A percentile compares a stretch with the other conserved stretches of the same genome.
phyloP scores from a whole-genome alignment of 179 eudicot species.

The Heliamphora pulchella region DNA sequence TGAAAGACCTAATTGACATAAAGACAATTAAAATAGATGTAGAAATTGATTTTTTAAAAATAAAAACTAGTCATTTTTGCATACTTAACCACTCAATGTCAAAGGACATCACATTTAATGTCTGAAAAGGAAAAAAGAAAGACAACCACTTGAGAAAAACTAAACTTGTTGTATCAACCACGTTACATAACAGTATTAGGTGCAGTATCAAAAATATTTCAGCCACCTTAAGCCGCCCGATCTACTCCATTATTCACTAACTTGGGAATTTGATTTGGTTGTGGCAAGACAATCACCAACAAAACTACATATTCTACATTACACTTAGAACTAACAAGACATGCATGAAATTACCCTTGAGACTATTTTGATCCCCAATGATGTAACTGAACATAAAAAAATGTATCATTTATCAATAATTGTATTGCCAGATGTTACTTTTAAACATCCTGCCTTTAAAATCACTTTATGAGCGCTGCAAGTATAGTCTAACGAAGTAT shows the following conservation, averaged over 20 bases:
- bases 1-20: neutral
- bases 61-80: neutral
- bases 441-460: constrained; percentile 1
- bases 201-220: neutral
- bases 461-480: neutral
- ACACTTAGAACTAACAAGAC: neutral
- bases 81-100: neutral
- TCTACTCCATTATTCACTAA: neutral
- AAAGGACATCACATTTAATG: neutral
- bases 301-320: neutral
- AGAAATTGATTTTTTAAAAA: neutral
- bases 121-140: neutral
- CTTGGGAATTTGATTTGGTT: neutral
- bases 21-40: neutral
- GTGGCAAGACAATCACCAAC: neutral
- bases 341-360: neutral
- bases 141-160: neutral
- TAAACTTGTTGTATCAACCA: neutral
- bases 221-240: neutral
- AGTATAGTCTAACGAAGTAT: neutral
- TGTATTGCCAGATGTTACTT: neutral
- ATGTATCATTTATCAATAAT: neutral
- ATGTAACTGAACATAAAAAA: neutral
- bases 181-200: neutral
- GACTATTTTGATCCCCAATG: neutral